phyloP scores from a whole-genome alignment of 805 yeast species.

The Myxozyma mucilagina region DNA sequence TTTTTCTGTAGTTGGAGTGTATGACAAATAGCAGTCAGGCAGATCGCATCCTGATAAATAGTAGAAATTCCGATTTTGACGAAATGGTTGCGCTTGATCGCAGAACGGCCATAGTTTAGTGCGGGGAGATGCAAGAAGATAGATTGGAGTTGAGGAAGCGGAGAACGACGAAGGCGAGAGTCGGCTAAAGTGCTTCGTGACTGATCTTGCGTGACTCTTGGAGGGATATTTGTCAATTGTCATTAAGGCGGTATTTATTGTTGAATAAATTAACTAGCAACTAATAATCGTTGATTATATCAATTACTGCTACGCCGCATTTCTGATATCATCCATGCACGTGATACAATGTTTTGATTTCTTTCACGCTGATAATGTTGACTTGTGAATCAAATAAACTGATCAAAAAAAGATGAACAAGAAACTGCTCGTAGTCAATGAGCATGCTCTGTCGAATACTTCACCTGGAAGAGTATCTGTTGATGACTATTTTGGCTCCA shows the following conservation, averaged over 20 bases:
- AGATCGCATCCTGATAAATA: slow-evolving; percentile 81
- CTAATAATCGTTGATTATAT: no score
- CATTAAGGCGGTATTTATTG: background rate
- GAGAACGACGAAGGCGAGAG: slow-evolving; percentile 16
- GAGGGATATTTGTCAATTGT: slow-evolving; percentile 65
- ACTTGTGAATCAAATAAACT: no score
- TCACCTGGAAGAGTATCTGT: background rate
- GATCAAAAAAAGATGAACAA: no score
- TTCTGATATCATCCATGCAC: no score
- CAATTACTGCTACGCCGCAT: no score
- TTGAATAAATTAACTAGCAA: no score
- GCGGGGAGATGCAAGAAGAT: slow-evolving; percentile 41
- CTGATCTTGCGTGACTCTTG: slow-evolving; percentile 56
- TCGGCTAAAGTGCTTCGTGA: slow-evolving; percentile 4
- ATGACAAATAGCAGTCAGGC: slow-evolving; percentile 73
- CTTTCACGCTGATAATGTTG: no score
- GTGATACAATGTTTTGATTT: no score
- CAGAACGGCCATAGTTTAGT: slow-evolving; percentile 44
- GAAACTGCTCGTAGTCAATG: no score
- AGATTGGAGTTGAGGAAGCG: slow-evolving; percentile 34
- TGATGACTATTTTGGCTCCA: background rate
- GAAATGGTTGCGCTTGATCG: slow-evolving; percentile 73
- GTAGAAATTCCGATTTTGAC: slow-evolving; percentile 90
- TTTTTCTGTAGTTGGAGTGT: slow-evolving; percentile 52
- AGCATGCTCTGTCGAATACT: no score